Evolutionary conservation across 1,284 basidiomycete genomes (phyloP), one percentile per base, ranked within the genome.

Genomic region (Meira nashicola): DNA sequence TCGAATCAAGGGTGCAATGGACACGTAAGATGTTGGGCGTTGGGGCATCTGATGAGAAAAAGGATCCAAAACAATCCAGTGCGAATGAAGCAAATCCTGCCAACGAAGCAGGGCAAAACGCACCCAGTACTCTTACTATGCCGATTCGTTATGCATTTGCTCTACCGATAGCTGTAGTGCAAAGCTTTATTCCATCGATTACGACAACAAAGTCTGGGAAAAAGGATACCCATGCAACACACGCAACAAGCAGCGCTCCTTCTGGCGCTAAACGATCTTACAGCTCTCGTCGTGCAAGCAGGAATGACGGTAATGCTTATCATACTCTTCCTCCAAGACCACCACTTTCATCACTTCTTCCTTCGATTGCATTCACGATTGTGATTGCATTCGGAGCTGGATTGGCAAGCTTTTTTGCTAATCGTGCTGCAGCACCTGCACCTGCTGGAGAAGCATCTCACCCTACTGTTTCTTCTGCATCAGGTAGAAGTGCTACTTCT

Each of bases 341-440:
- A 8, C 71, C 71, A 21, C 60, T 74, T 6, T 69, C 68, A 39
- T 59, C 63, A 8, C 58, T 74, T 25, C 25, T 74, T 23, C 68
- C 71, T 0, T 68, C 66, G 49, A 72, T 74, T 51, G 43, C 70
- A 23, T 65, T 74, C 41, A 74, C 71, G 1, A 48, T 72, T 33
- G 11, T 74, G 38, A 57, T 74, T 11, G 71, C 71, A 7, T 21
- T 74, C 6, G 65, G 69, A 11, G 70, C 71, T 0, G 66, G 68
- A 4, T 33, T 74, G 23, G 64, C 55, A 2, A 68, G 63, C 17
- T 65, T 70, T 39, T 39, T 68, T 7, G 63, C 64, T 1, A 47
- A 49, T 1, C 58, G 67, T 9, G 39, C 50, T 19, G 59, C 66
- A 0, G 60, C 62, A 1, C 44, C 59, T 0, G 63, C 47, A 15